phyloP scores from a whole-genome alignment of 139 green algal genomes.

The Chlorella sp. region DNA sequence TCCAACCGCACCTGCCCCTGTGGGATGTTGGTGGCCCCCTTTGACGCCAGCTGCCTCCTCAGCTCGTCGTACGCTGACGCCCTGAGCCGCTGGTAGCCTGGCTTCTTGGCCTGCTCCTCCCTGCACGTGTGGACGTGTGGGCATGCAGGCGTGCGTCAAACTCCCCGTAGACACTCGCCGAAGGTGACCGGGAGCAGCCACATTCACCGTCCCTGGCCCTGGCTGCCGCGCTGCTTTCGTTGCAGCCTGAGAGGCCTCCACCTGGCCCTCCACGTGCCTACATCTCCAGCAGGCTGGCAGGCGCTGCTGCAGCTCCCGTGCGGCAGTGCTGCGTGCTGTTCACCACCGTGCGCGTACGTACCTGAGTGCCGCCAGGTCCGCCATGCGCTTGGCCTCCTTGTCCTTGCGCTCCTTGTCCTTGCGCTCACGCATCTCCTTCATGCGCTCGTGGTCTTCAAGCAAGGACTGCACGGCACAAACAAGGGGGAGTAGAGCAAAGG shows the following conservation, averaged over 20 bases:
- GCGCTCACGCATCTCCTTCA: constrained; percentile 42
- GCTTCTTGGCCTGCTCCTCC: constrained; percentile 22
- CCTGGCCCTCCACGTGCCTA: too few species aligned
- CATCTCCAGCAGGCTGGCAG: too few species aligned
- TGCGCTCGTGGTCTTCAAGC: constrained; percentile 42
- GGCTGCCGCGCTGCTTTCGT: too few species aligned
- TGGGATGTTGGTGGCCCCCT: constrained; percentile 14
- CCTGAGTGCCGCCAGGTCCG: constrained; percentile 16
- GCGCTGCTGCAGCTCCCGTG: too few species aligned
- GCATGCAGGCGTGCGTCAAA: too few species aligned
- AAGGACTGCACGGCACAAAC: constrained; percentile 20
- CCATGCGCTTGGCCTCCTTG: constrained; percentile 35
- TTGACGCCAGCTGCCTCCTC: constrained; percentile 28
- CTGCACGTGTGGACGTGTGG: too few species aligned
- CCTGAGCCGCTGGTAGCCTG: constrained; percentile 47
- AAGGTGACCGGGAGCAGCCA: too few species aligned
- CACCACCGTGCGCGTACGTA: too few species aligned
- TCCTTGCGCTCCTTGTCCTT: constrained; percentile 31
- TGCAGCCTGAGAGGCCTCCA: too few species aligned
- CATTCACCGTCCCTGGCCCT: too few species aligned
- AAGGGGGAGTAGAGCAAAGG: background rate
- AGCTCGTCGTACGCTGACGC: constrained; percentile 51
- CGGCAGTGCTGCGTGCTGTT: too few species aligned
- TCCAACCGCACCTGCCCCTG: background rate
- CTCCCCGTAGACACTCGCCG: too few species aligned